Percentiles rank a stretch among this genome's conserved stretches.
phyloP scores from a whole-genome alignment of 495 filamentous ascomycete genomes.

The Neurospora terricola region DNA sequence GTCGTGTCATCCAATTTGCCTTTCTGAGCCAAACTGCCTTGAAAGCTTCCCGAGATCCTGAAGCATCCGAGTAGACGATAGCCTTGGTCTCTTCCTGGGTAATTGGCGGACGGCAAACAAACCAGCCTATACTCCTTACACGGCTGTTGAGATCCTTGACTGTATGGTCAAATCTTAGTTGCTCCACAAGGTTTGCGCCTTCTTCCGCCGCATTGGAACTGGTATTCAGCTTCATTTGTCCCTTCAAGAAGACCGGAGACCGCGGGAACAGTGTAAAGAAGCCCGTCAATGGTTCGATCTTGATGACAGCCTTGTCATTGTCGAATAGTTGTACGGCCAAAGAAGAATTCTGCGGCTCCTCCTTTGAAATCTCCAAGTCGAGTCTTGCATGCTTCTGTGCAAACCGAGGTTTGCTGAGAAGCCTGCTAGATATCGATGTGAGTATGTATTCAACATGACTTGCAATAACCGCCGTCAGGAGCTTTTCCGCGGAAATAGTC shows the following conservation, averaged over 20 bases:
- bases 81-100: constrained; percentile 48
- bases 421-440: constrained; percentile 43
- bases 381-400: constrained; percentile 44
- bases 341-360: constrained; percentile 53
- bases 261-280: constrained; percentile 42
- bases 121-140: constrained; percentile 53
- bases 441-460: constrained; percentile 62
- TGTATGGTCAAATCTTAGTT: constrained; percentile 46
- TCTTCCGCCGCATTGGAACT: constrained; percentile 44
- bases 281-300: constrained; percentile 60
- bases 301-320: constrained; percentile 45
- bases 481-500: constrained; percentile 58
- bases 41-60: constrained; percentile 34
- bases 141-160: constrained; percentile 54
- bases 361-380: constrained; percentile 40
- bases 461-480: constrained; percentile 65
- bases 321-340: constrained; percentile 60
- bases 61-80: constrained; percentile 39
- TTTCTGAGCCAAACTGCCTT: constrained; percentile 56
- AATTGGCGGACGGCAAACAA: constrained; percentile 41
- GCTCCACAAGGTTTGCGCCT: constrained; percentile 40
- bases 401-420: constrained; percentile 50
- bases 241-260: constrained; percentile 24
- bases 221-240: constrained; percentile 44
- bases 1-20: constrained; percentile 43